A percentile compares a stretch with the other conserved stretches of the same genome.
Conservation (phyloP, 2,329 filamentous ascomycete genomes). For the Penicillium sp. region DNA sequence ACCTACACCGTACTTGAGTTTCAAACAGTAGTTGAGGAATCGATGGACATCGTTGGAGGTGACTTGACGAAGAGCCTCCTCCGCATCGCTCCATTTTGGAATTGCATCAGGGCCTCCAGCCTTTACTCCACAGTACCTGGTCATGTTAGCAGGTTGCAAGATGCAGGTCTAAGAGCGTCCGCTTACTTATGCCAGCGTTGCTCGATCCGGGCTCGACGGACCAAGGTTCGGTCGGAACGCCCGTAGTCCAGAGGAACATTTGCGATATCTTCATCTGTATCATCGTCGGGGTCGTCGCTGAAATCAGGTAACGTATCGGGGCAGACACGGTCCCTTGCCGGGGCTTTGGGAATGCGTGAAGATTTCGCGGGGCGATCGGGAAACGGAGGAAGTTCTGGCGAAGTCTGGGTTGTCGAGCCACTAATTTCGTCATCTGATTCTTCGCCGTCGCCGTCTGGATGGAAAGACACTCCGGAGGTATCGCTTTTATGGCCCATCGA, state of each 20-base stretch:
- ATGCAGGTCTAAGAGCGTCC: constrained; percentile 1
- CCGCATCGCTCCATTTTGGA: constrained; percentile 8
- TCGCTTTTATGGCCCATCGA: constrained; percentile 6
- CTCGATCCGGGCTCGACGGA: constrained; percentile 5
- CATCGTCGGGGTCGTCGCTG: constrained; percentile 7
- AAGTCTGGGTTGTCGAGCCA: constrained; percentile 8
- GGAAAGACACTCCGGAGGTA: constrained; percentile 9
- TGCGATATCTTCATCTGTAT: constrained; percentile 10
- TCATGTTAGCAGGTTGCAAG: constrained; percentile 3
- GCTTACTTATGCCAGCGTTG: constrained; percentile 10
- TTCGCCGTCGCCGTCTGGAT: constrained; percentile 4
- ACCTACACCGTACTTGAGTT: constrained; percentile 6
- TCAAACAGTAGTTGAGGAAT: constrained; percentile 13
- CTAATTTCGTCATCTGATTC: too few relatives aligned
- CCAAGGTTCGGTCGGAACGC: constrained; percentile 7
- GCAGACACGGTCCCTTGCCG: neutral
- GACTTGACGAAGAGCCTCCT: constrained; percentile 6
- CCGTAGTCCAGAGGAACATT: constrained; percentile 13
- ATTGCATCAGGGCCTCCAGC: constrained; percentile 1
- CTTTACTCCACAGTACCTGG: constrained; percentile 7
- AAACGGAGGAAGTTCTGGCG: constrained; percentile 5
- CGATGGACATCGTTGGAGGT: constrained; percentile 6
- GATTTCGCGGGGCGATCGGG: neutral
- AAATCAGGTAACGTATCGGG: constrained; percentile 3
- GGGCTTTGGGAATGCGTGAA: too few relatives aligned